Conservation (phyloP, 345 rosid species). For the Acer yangbiense region DNA sequence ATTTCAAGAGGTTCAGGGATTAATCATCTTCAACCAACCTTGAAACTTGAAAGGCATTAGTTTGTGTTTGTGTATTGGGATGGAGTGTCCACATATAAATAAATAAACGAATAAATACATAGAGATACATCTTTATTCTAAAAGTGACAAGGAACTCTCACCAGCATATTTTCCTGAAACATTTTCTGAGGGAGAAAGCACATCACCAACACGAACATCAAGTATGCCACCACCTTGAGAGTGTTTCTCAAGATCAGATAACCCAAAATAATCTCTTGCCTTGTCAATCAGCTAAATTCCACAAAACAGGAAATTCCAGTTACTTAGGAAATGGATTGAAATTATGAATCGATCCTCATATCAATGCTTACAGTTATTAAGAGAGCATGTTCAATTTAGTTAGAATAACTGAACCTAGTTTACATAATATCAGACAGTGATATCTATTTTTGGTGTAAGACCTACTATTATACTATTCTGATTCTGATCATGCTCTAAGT, state of each 20-base stretch:
- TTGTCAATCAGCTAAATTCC: slow-evolving; percentile 62
- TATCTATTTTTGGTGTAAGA: background rate
- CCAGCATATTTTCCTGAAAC: slow-evolving; percentile 61
- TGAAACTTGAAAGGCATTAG: too few species aligned
- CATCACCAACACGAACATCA: slow-evolving; percentile 60
- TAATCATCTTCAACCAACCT: too few species aligned
- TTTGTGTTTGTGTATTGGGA: too few species aligned
- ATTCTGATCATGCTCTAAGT: background rate
- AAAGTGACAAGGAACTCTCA: slow-evolving; percentile 24
- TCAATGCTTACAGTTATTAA: background rate
- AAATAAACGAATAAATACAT: too few species aligned
- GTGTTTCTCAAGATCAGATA: slow-evolving; percentile 64
- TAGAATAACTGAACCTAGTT: background rate
- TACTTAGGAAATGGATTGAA: background rate
- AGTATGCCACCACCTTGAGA: slow-evolving; percentile 61
- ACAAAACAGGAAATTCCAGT: slow-evolving; percentile 17
- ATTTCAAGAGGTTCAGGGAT: background rate
- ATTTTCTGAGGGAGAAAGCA: slow-evolving; percentile 41
- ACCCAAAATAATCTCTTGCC: slow-evolving; percentile 64
- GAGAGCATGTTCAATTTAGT: background rate
- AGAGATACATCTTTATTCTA: background rate
- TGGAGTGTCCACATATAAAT: too few species aligned
- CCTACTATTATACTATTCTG: background rate
- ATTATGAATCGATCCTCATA: background rate
- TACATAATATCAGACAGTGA: background rate